Evolutionary conservation across 768 basidiomycete genomes (phyloP).

Genomic region (Hypholoma sublateritium): DNA sequence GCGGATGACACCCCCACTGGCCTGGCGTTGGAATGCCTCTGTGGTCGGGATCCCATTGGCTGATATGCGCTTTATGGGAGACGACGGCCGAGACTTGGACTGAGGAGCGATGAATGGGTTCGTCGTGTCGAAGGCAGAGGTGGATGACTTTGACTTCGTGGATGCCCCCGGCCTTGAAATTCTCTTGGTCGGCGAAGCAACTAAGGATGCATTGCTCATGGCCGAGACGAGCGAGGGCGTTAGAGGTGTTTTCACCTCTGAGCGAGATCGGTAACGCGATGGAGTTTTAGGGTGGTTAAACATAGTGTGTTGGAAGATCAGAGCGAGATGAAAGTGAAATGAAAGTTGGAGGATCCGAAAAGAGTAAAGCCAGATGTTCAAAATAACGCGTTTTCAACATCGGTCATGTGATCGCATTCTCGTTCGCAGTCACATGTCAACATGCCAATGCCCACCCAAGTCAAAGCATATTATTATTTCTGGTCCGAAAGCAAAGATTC

Average conservation of each 20-base stretch:
- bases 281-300: conserved; percentile 44
- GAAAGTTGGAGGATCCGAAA: neutral
- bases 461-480: no score
- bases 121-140: conserved; percentile 44
- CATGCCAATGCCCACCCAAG: neutral
- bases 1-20: conserved; percentile 66
- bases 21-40: conserved; percentile 60
- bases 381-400: conserved; percentile 15
- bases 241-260: conserved; percentile 50
- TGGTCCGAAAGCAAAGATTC: no score
- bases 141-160: conserved; percentile 29
- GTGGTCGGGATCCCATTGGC: conserved; percentile 46
- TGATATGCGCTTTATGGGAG: conserved; percentile 64
- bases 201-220: conserved; percentile 42
- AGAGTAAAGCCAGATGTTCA: neutral
- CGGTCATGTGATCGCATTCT: conserved; percentile 13
- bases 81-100: conserved; percentile 48
- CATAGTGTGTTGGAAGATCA: conserved; percentile 6
- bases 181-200: conserved; percentile 28
- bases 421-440: neutral
- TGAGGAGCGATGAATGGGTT: conserved; percentile 61
- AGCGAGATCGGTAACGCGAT: conserved; percentile 43
- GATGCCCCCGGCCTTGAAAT: conserved; percentile 23
- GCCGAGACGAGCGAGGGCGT: conserved; percentile 45
- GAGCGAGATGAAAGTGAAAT: neutral